Base-by-base conservation (phyloP, 176 grass and related monocot species). In the Avena eriantha region DNA sequence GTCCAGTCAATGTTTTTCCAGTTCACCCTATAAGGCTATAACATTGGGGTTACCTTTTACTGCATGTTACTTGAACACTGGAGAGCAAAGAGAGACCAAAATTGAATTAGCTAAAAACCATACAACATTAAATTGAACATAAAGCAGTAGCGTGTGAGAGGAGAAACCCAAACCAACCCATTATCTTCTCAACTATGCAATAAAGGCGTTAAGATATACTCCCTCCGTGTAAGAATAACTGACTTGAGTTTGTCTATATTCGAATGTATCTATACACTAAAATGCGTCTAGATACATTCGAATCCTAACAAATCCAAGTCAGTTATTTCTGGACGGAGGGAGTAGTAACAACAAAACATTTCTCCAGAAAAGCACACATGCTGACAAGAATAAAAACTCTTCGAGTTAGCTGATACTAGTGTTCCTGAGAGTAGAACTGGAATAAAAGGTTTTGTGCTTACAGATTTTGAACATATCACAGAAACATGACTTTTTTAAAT, bases 271-370 rank as follows among this genome's bases (percentile, higher is more conserved):
- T n/a, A n/a, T n/a, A n/a, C n/a, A n/a, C n/a, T n/a, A n/a, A n/a
- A n/a, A n/a, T n/a, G n/a, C n/a, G n/a, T n/a, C n/a, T n/a, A n/a
- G n/a, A n/a, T n/a, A n/a, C n/a, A n/a, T n/a, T n/a, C n/a, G n/a
- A n/a, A n/a, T n/a, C n/a, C n/a, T n/a, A n/a, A n/a, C n/a, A n/a
- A n/a, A n/a, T n/a, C n/a, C n/a, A n/a, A n/a, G n/a, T n/a, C n/a
- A n/a, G n/a, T n/a, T n/a, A n/a, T n/a, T n/a, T n/a, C n/a, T n/a
- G n/a, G n/a, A n/a, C n/a, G n/a, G n/a, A n/a, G n/a, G n/a, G n/a
- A n/a, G 41, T 79, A 8, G 41, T 79, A 49, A 73, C 18, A 57
- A 10, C 18, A 36, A 45, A 48, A 21, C 14, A 89, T 81, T 85
- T 50, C 72, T 63, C 63, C 53, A 34, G 29, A 73, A 64, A 77